phyloP scores from a whole-genome alignment of 2,329 filamentous ascomycete species.

The Stromatinia cepivora region DNA sequence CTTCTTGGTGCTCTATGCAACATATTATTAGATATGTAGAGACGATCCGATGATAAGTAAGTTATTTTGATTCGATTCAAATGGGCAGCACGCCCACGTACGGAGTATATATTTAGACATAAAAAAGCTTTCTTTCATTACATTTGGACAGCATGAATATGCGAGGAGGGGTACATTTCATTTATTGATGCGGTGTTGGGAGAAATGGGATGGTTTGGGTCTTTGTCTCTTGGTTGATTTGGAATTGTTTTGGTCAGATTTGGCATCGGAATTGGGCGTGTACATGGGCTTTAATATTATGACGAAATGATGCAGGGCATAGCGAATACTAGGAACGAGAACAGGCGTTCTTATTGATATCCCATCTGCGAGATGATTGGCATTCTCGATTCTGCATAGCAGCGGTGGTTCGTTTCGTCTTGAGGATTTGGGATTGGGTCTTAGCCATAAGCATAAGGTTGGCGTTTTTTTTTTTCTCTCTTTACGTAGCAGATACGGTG shows the following conservation, averaged over 20 bases:
- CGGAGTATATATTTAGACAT: constrained; percentile 10
- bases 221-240: constrained; percentile 10
- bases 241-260: not conserved
- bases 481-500: not conserved
- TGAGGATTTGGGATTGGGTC: not conserved
- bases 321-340: not conserved
- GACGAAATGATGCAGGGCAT: constrained; percentile 4
- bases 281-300: not conserved
- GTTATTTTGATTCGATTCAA: not conserved
- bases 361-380: constrained; percentile 12
- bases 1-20: not conserved
- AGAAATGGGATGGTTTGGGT: not conserved
- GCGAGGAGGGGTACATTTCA: not conserved
- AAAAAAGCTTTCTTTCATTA: constrained; percentile 9
- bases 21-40: not conserved
- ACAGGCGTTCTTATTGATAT: constrained; percentile 15
- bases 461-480: not conserved
- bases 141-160: constrained; percentile 4
- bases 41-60: not conserved
- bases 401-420: constrained; percentile 7
- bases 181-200: constrained; percentile 10
- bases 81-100: not conserved
- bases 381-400: constrained; percentile 15
- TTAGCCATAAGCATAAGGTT: not conserved
- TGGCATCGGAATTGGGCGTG: not conserved